Evolutionary conservation across 2,329 filamentous ascomycete genomes (phyloP), one percentile per base, ranked within the genome.

Genomic region (Verticillium longisporum): DNA sequence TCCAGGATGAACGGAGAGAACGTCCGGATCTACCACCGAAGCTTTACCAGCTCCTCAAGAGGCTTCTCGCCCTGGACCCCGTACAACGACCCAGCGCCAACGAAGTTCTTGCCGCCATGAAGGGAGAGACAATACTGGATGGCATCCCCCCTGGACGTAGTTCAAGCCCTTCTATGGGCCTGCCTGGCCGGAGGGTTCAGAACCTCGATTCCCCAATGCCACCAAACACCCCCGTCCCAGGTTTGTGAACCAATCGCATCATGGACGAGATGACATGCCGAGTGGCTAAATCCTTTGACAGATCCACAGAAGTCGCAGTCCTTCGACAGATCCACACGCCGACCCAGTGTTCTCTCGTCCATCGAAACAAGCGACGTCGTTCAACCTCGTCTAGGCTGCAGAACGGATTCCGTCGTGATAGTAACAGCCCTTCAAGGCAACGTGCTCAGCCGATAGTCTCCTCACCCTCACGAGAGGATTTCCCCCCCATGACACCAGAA

Each of bases 21-120:
- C 85, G 94, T 1, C 86, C 90, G 0, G 95, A 98, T 68, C 78
- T 99, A 0, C 95, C 95, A 0, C 83, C 91, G 5, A 89, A 91
- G 72, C 83, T 99, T 0, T 99, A 98, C 74, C 85, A 86, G 55
- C 87, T 96, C 60, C 80, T 99, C 4, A 92, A 92, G 71, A 86
- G 86, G 61, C 80, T 99, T 5, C 82, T 99, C 6, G 88, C 92
- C 1, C 79, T 96, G 13, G 83, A 93, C 62, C 91, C 94, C 0
- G 77, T 79, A 1, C 85, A 92, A 60, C 83, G 95, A 6, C 95
- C 95, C 0, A 91, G 87, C 55, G 93, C 95, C 1, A 90, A 87
- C 55, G 93, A 98, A 61, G 94, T 99, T 1, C 74, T 98, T 45
- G 81, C 82, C 10, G 90, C 86, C 2, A 91, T 97, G 74, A 88